These are phyloP conservation scores for Schwanniomyces pseudopolymorphus DNA, from an alignment of 805 yeast genomes.

Conservation along the genomic window DNA sequence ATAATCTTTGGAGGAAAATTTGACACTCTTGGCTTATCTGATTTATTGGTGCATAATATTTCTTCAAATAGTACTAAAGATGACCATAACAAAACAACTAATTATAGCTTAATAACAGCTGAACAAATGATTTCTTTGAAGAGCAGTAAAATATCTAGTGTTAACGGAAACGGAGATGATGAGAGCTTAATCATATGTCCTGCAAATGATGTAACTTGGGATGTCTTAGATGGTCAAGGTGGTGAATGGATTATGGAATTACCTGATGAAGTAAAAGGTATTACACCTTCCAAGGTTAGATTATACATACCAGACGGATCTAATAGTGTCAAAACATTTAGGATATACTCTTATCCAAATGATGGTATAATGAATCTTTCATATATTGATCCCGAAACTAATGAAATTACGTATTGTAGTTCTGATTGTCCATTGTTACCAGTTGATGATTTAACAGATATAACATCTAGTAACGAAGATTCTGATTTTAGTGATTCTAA, in stretches of 20 bases:
- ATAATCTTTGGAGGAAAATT: constrained; percentile 83
- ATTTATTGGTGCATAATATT: constrained; percentile 40
- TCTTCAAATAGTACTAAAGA: constrained; percentile 23
- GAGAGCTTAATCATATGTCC: constrained; percentile 59
- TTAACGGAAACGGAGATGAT: constrained; percentile 34
- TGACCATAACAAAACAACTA: constrained; percentile 27
- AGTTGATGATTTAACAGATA: constrained; percentile 30
- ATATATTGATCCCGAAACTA: constrained; percentile 72
- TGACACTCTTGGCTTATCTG: constrained; percentile 53
- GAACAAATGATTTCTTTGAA: constrained; percentile 63
- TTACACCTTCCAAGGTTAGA: constrained; percentile 70
- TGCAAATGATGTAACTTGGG: constrained; percentile 51
- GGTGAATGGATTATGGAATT: constrained; percentile 69
- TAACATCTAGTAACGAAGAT: constrained; percentile 24
- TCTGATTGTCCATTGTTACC: constrained; percentile 81
- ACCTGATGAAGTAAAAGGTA: constrained; percentile 47
- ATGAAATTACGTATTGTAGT: constrained; percentile 65
- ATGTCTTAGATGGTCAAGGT: constrained; percentile 40
- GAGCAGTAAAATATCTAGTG: constrained; percentile 53
- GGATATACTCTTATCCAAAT: constrained; percentile 75
- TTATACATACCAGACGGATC: constrained; percentile 59
- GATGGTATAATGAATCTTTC: constrained; percentile 90
- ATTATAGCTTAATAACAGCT: constrained; percentile 46
- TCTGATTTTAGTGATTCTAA: constrained; percentile 23
- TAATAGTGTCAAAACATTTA: constrained; percentile 59